Percentiles rank a stretch among this genome's conserved stretches.
Conservation (phyloP, 179 eudicot genomes). For the Heliamphora pulchella region DNA sequence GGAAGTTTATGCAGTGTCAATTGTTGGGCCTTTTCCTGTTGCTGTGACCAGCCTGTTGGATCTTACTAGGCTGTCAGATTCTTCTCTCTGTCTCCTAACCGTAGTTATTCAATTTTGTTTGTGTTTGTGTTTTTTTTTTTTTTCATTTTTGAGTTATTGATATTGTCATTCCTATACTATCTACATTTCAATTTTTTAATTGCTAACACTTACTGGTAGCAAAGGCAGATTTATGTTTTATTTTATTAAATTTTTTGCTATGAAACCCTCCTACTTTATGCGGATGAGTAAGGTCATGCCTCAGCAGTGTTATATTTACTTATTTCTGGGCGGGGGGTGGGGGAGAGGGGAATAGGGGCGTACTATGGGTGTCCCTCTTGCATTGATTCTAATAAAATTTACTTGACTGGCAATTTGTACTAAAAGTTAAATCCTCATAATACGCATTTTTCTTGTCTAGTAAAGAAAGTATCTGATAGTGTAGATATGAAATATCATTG, state of each 20-base stretch:
- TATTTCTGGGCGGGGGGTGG: background rate
- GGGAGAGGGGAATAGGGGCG: background rate
- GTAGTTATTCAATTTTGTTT: background rate
- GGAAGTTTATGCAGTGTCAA: conserved; percentile 97
- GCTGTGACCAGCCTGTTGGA: conserved; percentile 97
- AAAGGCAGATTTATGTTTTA: background rate
- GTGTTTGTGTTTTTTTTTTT: background rate
- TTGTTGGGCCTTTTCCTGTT: conserved; percentile 95
- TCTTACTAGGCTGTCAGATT: conserved; percentile 89
- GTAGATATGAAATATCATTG: background rate
- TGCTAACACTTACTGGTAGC: background rate
- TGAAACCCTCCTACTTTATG: background rate
- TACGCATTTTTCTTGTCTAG: conserved; percentile 1
- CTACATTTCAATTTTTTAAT: background rate
- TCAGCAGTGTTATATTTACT: background rate
- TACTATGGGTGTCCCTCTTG: background rate
- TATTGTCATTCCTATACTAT: background rate
- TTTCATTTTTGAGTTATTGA: background rate
- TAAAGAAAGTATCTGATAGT: background rate
- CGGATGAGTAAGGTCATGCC: background rate
- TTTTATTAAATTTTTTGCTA: background rate
- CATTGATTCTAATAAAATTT: background rate
- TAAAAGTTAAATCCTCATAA: background rate
- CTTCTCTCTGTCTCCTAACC: background rate
- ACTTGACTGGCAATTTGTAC: background rate